A percentile compares a stretch with the other conserved stretches of the same genome.
Evolutionary conservation across 345 rosid genomes (phyloP).

Genomic region (Geranium brycei): DNA sequence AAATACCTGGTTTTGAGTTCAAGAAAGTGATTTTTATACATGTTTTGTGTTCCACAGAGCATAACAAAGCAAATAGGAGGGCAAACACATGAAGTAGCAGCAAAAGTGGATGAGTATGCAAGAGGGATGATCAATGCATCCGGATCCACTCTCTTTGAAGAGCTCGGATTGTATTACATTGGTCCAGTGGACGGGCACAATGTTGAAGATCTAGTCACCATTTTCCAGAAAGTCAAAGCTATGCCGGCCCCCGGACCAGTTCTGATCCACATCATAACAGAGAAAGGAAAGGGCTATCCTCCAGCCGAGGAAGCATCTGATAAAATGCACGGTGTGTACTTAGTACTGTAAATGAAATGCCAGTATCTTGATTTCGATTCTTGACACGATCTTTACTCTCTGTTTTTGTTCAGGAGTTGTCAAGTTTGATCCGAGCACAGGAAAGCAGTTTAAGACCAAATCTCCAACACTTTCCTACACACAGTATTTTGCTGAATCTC

Average conservation of each 20-base stretch:
- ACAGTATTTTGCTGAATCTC: slow-evolving; percentile 50
- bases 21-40: slow-evolving; percentile 8
- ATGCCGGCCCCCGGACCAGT: slow-evolving; percentile 74
- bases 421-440: slow-evolving; percentile 46
- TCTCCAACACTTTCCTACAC: slow-evolving; percentile 49
- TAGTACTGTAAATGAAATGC: not conserved
- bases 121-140: slow-evolving; percentile 52
- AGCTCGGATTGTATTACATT: slow-evolving; percentile 54
- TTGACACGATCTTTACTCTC: slow-evolving; percentile 9
- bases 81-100: slow-evolving; percentile 47
- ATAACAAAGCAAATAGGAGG: slow-evolving; percentile 48
- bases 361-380: not conserved
- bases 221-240: slow-evolving; percentile 44
- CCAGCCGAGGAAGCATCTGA: slow-evolving; percentile 65
- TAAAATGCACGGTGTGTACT: slow-evolving; percentile 52
- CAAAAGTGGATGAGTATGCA: slow-evolving; percentile 60
- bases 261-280: slow-evolving; percentile 55
- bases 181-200: slow-evolving; percentile 60
- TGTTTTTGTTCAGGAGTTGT: slow-evolving; percentile 39
- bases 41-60: slow-evolving; percentile 19
- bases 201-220: slow-evolving; percentile 48
- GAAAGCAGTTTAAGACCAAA: slow-evolving; percentile 44
- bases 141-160: slow-evolving; percentile 53
- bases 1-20: not conserved
- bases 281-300: slow-evolving; percentile 72